Conservation (phyloP, 2,329 filamentous ascomycete genomes). For the Fusarium torulosum region DNA sequence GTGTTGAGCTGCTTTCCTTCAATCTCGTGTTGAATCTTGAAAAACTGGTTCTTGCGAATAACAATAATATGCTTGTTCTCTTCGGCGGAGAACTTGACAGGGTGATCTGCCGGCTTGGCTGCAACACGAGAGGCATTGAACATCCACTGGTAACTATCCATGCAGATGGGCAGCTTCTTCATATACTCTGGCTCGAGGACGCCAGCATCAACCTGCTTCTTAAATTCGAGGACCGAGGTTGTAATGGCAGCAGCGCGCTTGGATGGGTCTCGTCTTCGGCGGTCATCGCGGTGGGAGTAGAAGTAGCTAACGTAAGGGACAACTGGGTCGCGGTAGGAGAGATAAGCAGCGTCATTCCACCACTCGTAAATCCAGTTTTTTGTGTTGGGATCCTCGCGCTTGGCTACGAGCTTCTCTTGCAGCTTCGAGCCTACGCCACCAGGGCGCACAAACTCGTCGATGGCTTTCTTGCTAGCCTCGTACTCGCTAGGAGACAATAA, state of each 20-base stretch:
- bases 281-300: slow-evolving; percentile 97
- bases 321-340: slow-evolving; percentile 93
- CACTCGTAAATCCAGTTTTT: slow-evolving; percentile 98
- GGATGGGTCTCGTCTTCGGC: slow-evolving; percentile 84
- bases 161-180: slow-evolving; percentile 96
- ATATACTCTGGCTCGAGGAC: slow-evolving; percentile 97
- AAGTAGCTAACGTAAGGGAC: slow-evolving; percentile 99
- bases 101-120: slow-evolving; percentile 83
- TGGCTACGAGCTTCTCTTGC: slow-evolving; percentile 87
- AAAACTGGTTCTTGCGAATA: slow-evolving; percentile 97
- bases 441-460: slow-evolving; percentile 89
- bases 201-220: slow-evolving; percentile 86
- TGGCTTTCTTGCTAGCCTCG: slow-evolving; percentile 81
- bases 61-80: slow-evolving; percentile 90
- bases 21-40: slow-evolving; percentile 87
- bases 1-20: slow-evolving; percentile 88
- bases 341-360: slow-evolving; percentile 97
- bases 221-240: slow-evolving; percentile 90
- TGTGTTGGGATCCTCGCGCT: slow-evolving; percentile 80
- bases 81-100: slow-evolving; percentile 80
- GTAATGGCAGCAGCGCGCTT: slow-evolving; percentile 94
- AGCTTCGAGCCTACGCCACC: slow-evolving; percentile 84
- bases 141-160: slow-evolving; percentile 99
- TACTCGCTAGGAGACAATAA: slow-evolving; percentile 77
- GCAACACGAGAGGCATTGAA: slow-evolving; percentile 94